These are phyloP conservation scores for Trichoderma koningii DNA, from an alignment of 2,329 filamentous ascomycete genomes.

Conservation along the genomic window DNA sequence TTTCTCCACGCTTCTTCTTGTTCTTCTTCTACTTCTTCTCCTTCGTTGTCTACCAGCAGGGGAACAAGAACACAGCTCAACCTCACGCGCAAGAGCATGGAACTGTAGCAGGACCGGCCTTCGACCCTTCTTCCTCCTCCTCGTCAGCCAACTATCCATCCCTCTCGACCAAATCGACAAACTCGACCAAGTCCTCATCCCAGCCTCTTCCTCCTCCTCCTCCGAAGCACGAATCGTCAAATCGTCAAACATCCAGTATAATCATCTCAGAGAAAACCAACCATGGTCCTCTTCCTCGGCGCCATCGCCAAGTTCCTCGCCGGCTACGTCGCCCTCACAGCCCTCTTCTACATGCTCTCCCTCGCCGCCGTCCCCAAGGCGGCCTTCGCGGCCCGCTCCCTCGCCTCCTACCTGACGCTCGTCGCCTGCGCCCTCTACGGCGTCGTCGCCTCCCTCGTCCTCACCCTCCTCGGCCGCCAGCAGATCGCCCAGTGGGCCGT, in stretches of 20 bases:
- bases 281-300: slow-evolving; percentile 43
- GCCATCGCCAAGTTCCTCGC: slow-evolving; percentile 51
- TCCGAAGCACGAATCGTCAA: no score
- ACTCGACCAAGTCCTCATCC: background rate
- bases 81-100: slow-evolving; percentile 12
- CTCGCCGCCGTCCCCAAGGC: slow-evolving; percentile 57
- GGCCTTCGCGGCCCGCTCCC: slow-evolving; percentile 68
- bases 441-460: slow-evolving; percentile 68
- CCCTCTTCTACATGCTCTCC: slow-evolving; percentile 64
- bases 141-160: slow-evolving; percentile 9
- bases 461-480: slow-evolving; percentile 71
- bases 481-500: slow-evolving; percentile 84
- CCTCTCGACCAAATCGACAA: background rate
- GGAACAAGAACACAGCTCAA: background rate
- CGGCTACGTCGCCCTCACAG: slow-evolving; percentile 54
- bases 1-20: background rate
- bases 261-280: no score
- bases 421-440: slow-evolving; percentile 69
- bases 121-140: slow-evolving; percentile 6
- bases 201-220: background rate
- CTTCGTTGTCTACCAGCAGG: background rate
- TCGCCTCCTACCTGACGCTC: slow-evolving; percentile 66
- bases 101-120: slow-evolving; percentile 9
- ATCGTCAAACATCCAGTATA: no score
- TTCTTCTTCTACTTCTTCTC: background rate